phyloP scores from a whole-genome alignment of 1,284 basidiomycete genomes.

The Coniferiporia sulphurascens region DNA sequence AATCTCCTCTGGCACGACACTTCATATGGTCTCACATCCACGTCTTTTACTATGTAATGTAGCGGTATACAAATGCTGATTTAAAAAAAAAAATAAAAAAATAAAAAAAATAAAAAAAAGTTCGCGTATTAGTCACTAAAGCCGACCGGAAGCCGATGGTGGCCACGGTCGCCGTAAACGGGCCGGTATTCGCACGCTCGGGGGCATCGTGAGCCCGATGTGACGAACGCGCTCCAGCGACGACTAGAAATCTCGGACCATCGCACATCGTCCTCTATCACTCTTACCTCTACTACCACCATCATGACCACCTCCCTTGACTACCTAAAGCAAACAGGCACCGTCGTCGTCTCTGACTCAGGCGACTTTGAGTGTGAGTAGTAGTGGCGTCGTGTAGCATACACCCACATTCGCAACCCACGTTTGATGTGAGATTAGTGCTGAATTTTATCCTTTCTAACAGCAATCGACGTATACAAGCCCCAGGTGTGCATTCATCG shows the following conservation, averaged over 20 bases:
- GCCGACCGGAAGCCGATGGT: background rate
- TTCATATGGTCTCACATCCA: too few relatives aligned
- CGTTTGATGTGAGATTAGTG: background rate
- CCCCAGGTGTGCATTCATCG: conserved; percentile 56
- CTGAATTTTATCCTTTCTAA: conserved; percentile 21
- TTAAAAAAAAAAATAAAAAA: too few relatives aligned
- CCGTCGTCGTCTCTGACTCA: conserved; percentile 92
- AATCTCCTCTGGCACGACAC: too few relatives aligned
- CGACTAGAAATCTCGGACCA: background rate
- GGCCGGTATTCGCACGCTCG: background rate
- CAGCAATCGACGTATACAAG: conserved; percentile 89
- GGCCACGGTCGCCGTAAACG: background rate
- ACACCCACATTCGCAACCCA: background rate
- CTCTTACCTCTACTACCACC: conserved; percentile 10
- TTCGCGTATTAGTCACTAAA: background rate
- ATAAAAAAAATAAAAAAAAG: too few relatives aligned
- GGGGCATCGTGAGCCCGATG: background rate
- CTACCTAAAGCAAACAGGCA: conserved; percentile 83
- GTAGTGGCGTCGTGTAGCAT: conserved; percentile 3
- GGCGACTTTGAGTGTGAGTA: conserved; percentile 79
- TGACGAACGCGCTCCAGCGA: background rate
- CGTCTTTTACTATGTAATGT: too few relatives aligned
- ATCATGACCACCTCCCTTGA: conserved; percentile 86
- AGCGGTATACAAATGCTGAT: too few relatives aligned
- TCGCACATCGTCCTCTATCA: background rate